Evolutionary conservation across 1,139 yeast genomes (phyloP), one percentile per base, ranked within the genome.

Genomic region (Geotrichum reessii): DNA sequence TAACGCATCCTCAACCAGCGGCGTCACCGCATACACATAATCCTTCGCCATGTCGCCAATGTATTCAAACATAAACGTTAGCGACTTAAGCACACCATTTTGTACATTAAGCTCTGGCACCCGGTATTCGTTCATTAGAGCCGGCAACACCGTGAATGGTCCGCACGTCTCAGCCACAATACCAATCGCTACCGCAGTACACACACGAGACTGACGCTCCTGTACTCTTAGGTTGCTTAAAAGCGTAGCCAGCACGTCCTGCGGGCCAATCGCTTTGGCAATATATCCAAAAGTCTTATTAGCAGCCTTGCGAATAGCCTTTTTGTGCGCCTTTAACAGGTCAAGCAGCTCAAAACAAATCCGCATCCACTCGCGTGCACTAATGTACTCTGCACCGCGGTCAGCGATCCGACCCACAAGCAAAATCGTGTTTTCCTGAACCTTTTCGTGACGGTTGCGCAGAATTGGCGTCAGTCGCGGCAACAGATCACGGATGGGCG

Each of bases 101-200:
- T 93, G 98, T 6, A 93, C 97, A 68, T 92, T 92, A 60, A 86
- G 83, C 64, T 93, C 98, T 0, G 97, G 97, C 3, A 88, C 87
- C 57, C 95, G 79, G 69, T 93, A 95, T 70, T 93, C 99, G 71
- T 93, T 92, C 96, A 95, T 89, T 51, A 95, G 76, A 0, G 97
- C 96, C 0, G 99, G 99, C n/a, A 95, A 73, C 0, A 93, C 96
- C 0, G 98, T 89, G 71, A 89, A 93, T 0, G 99, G 97, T 0
- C 89, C 83, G 74, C 99, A 93, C 0, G 87, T 84, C 60, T 92
- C 95, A 0, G 99, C 98, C 14, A 95, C 96, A 66, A 95, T 92
- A 44, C 97, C 99, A 65, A 95, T 89, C 0, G 99, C 99, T 49
- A 95, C 98, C 0, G 99, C 97, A 0, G 99, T 91, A 70, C 97